Evolutionary conservation across 1,139 yeast species (phyloP), one percentile per base, ranked within the genome.

Genomic region (Protomyces lactucae-debilis): DNA sequence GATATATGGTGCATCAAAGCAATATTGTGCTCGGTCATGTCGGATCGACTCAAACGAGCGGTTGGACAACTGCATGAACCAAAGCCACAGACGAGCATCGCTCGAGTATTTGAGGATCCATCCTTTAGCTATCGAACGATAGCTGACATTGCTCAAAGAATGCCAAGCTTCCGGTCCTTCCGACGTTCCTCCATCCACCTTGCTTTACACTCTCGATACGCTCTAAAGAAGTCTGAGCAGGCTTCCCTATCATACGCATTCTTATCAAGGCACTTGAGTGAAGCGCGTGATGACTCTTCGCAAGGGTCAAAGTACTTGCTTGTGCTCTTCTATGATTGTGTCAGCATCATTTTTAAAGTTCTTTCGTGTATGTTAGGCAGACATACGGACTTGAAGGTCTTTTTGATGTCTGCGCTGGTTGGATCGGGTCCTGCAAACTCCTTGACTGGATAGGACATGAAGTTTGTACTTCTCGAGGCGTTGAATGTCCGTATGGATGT

Each of bases 371-470:
- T 18, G 21, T 4, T 43, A 18, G 25, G 16, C 10, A 14, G 23
- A 52, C 56, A 9, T 39, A 59, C 63, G 14, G 57, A 35, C 14
- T 55, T 23, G 36, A 59, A 59, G 28, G 56, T 40, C 52, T 59
- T 52, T 23, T 59, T 59, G 63, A 59, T 59, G 12, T 59, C 63
- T 16, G 43, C 53, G 12, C 35, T 52, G 2, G 63, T 59, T 23
- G 63, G 63, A 40, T 59, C 63, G 10, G 63, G 63, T 3, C 63
- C 63, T 5, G 63, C 57, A 32, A 59, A 59, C 36, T 59, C 63
- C 14, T 52, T 55, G 35, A 59, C 48, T 25, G 37, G 36, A 21
- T 59, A 43, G 12, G 21, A 16, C 48, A 43, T 43, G 48, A 3
- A 14, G 43, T 3, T 14, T 39, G 4, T 6, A 28, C 6, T 28